Evolutionary conservation across 805 yeast species (phyloP), one percentile per base, ranked within the genome.

Genomic region (Pichia nakasei): DNA sequence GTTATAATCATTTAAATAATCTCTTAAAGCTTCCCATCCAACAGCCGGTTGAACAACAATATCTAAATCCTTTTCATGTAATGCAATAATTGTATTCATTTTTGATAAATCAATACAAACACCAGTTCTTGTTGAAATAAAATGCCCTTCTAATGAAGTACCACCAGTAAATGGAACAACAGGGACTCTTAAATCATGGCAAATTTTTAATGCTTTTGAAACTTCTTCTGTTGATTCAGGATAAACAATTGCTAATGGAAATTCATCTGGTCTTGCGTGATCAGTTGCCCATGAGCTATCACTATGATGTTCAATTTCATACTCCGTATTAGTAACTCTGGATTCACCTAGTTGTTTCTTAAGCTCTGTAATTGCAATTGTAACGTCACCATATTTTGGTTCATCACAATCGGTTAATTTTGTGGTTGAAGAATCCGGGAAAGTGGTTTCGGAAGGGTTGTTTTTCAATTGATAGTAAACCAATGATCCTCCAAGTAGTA

Each of bases 81-180:
- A 60, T 20, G 66, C 67, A 8, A 84, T 20, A 6, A 85, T 70
- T 39, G 72, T 58, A 60, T 79, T 69, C 84, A 85, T 74, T 44
- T 70, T 65, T n/a, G 76, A 67, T 27, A 82, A 60, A 55, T 83
- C 91, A 33, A 82, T 53, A 36, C 75, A 68, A 4, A 82, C 68
- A 2, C 85, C 83, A 5, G 73, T 68, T 52, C 87, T 68, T 0
- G 88, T 80, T 3, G 85, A 80, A 41, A 81, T 69, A 58, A 78
- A 81, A 56, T 85, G 88, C 17, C 94, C 94, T 59, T 85, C 94
- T 34, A 85, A 63, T 0, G 91, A 81, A 0, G 93, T 78, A 27
- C 86, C 86, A 9, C 93, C 94, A 1, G 85, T 76, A 47, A 65
- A 82, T 4, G 91, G 88, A 19, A 85, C 78, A 48, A 84, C 77